phyloP scores from a whole-genome alignment of 768 basidiomycete species.

The Serendipita sp. region DNA sequence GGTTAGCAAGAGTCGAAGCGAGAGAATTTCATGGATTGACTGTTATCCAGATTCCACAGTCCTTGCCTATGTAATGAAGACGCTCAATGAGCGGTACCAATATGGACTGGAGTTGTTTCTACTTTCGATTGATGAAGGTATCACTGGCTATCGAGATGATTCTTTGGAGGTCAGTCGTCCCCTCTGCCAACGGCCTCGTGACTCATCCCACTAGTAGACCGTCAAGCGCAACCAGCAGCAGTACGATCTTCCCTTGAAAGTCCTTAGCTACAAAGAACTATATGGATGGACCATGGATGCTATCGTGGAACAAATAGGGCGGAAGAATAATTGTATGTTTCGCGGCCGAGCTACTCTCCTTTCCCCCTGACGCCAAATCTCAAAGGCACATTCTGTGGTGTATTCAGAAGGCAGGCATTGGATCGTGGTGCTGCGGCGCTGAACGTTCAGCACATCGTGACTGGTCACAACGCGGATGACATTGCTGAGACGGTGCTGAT shows the following conservation, averaged over 20 bases:
- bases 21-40: background rate
- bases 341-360: background rate
- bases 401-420: slow-evolving; percentile 89
- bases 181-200: background rate
- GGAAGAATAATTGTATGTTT: slow-evolving; percentile 78
- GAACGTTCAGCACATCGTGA: slow-evolving; percentile 91
- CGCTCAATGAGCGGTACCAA: slow-evolving; percentile 81
- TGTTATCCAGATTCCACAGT: slow-evolving; percentile 76
- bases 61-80: slow-evolving; percentile 91
- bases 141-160: slow-evolving; percentile 95
- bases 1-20: slow-evolving; percentile 32
- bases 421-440: slow-evolving; percentile 85
- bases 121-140: slow-evolving; percentile 96
- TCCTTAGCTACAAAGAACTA: slow-evolving; percentile 86
- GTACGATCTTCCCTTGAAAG: slow-evolving; percentile 89
- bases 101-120: slow-evolving; percentile 86
- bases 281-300: slow-evolving; percentile 99
- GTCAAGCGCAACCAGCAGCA: slow-evolving; percentile 95
- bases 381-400: slow-evolving; percentile 81
- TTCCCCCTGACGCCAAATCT: background rate
- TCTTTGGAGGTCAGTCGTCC: slow-evolving; percentile 60
- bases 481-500: slow-evolving; percentile 97
- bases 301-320: slow-evolving; percentile 86
- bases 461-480: slow-evolving; percentile 98
- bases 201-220: slow-evolving; percentile 38